Conservation (phyloP, 257 asterid genomes). For the Capsicum chinense region DNA sequence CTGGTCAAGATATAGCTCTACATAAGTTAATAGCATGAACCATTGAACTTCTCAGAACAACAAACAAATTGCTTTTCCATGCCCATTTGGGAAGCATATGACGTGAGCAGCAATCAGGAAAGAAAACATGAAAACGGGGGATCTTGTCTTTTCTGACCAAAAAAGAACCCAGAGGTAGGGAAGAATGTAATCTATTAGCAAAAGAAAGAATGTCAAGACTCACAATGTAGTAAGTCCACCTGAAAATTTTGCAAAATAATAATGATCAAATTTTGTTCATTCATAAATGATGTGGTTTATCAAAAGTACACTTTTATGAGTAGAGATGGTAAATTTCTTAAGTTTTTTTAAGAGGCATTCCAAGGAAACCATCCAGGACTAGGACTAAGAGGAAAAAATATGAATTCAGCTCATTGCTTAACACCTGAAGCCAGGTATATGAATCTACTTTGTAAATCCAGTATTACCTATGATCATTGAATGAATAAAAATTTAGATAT, state of each 20-base stretch:
- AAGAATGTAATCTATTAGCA: not conserved
- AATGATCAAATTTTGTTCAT: not conserved
- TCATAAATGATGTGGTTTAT: not conserved
- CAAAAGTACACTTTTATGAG: not conserved
- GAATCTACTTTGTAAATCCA: slow-evolving; percentile 7
- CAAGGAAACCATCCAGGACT: slow-evolving; percentile 23
- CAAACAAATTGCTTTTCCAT: slow-evolving; percentile 5
- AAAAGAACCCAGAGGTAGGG: not conserved
- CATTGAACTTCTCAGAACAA: not conserved
- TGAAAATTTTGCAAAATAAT: not conserved
- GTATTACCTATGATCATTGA: not conserved
- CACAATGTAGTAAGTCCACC: not conserved
- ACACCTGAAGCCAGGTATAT: not conserved
- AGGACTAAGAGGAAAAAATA: not conserved
- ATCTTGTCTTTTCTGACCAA: slow-evolving; percentile 15
- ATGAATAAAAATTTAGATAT: not conserved
- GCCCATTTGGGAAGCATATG: not conserved
- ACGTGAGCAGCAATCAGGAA: slow-evolving; percentile 1
- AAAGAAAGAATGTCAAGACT: not conserved
- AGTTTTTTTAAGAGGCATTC: not conserved
- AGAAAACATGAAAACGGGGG: not conserved
- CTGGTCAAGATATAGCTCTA: slow-evolving; percentile 47
- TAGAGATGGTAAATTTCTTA: not conserved
- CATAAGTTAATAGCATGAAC: not conserved
- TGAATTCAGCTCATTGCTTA: slow-evolving; percentile 8